Base-by-base conservation (phyloP, 2,329 filamentous ascomycete species). In the Mycosphaerella arachidis region DNA sequence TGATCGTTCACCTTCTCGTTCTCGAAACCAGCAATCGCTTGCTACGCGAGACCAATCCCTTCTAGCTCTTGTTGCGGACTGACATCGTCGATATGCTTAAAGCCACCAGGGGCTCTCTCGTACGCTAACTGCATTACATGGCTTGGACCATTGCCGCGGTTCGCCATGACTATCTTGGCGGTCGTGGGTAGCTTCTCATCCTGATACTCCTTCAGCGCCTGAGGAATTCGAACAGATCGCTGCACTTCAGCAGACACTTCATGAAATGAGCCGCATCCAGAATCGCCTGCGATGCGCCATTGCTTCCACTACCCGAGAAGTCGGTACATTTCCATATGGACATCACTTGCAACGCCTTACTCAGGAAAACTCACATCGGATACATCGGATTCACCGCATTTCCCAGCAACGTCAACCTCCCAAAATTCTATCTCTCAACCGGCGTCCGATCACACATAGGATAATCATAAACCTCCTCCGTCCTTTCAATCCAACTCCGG, bases 391-490 rank as follows among this genome's bases (percentile, higher is more conserved):
- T 72, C 31, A 76, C 77, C 4, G 75, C 73, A 63, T 79, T 76
- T 13, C 77, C 76, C 2, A 78, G 60, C n/a, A 78, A 63, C 8
- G 76, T 74, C 53, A 76, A 37, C 12, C 70, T 63, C 6, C 72
- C 73, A 58, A 73, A 73, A 35, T 65, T 74, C 77, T 77, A 79
- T 16, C 71, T 68, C 13, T 73, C 71, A 0, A 78, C 72, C 0
- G 77, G 74, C 54, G 74, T 71, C n/a, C 77, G 72, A 60, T 79
- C 77, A 57, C 76, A 77, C 77, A 79, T 79, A 29, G 78, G 77
- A 56, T 78, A 79, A 63, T 79, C 78, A 53, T 74, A 78, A 0
- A 79, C 75, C 46, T 73, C 76, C 5, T 76, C 73, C 4, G 77
- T 79, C 45, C 67, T 70, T 30, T 73, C 70, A 55, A 80, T 78